Conservation (phyloP, 805 yeast genomes). For the Spathaspora sp. region DNA sequence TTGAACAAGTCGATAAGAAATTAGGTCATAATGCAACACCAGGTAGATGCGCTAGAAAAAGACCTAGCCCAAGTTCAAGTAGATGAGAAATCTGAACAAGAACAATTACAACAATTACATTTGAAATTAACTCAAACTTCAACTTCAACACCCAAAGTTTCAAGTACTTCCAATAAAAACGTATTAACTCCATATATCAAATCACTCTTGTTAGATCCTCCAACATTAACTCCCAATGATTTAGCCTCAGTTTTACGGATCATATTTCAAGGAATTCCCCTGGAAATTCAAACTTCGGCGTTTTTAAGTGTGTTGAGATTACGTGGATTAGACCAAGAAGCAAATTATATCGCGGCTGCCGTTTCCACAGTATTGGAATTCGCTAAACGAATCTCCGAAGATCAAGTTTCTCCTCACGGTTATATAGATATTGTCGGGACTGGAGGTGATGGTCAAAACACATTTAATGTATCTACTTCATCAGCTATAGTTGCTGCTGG, state of each 20-base stretch:
- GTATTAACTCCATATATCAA: constrained; percentile 58
- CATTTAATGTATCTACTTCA: constrained; percentile 94
- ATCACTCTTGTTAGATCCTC: constrained; percentile 58
- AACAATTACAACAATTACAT: not conserved
- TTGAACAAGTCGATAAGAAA: not conserved
- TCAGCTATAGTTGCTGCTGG: constrained; percentile 95
- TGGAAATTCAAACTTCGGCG: constrained; percentile 70
- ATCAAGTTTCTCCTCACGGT: constrained; percentile 44
- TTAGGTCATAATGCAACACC: not conserved
- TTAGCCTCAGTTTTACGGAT: constrained; percentile 58
- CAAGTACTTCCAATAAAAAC: constrained; percentile 12
- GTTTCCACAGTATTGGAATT: constrained; percentile 68
- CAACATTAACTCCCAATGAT: constrained; percentile 60
- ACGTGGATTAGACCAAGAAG: constrained; percentile 72
- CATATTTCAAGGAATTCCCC: constrained; percentile 57
- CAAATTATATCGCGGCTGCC: constrained; percentile 83
- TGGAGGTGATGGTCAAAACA: constrained; percentile 97
- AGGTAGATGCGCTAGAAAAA: not conserved
- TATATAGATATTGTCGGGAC: constrained; percentile 94
- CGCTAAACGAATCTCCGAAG: constrained; percentile 51
- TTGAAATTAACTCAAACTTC: not conserved
- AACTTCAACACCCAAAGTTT: constrained; percentile 1
- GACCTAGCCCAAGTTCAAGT: not conserved
- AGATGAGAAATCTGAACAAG: not conserved
- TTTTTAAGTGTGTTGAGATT: constrained; percentile 76